Evolutionary conservation across 495 filamentous ascomycete species (phyloP).

Genomic region (Talaromyces nanjingensis): DNA sequence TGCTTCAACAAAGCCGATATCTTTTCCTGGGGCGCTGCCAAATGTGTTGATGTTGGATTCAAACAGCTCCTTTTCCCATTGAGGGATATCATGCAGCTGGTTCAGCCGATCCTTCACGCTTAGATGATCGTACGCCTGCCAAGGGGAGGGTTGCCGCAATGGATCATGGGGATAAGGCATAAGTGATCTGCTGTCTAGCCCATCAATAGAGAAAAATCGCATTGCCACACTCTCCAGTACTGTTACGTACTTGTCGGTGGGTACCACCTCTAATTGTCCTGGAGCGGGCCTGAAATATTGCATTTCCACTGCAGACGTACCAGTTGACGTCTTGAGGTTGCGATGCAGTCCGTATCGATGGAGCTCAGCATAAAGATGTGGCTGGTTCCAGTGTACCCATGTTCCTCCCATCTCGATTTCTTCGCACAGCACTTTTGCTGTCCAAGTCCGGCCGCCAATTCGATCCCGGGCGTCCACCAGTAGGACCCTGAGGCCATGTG

Average conservation of each 20-base stretch:
- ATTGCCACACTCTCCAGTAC: background rate
- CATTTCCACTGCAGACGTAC: background rate
- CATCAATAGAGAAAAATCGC: background rate
- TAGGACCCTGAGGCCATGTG: conserved; percentile 16
- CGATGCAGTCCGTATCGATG: conserved; percentile 13
- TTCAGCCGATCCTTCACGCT: background rate
- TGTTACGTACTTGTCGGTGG: background rate
- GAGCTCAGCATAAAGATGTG: conserved; percentile 15
- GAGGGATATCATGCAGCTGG: background rate
- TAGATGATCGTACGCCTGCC: background rate
- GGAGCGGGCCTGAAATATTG: background rate
- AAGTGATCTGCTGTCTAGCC: background rate
- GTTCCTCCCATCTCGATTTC: conserved; percentile 29
- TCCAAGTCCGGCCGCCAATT: conserved; percentile 29
- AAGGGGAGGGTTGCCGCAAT: background rate
- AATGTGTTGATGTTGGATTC: conserved; percentile 14
- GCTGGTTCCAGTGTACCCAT: conserved; percentile 19
- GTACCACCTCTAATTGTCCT: background rate
- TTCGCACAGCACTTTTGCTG: conserved; percentile 14
- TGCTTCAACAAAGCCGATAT: conserved; percentile 15
- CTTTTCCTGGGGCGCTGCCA: conserved; percentile 12
- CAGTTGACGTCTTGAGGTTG: background rate
- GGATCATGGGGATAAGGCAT: background rate
- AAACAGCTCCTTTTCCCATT: conserved; percentile 11
- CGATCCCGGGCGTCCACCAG: conserved; percentile 30